Evolutionary conservation across 1,139 yeast genomes (phyloP).

Genomic region (Geotrichum histeridarum): DNA sequence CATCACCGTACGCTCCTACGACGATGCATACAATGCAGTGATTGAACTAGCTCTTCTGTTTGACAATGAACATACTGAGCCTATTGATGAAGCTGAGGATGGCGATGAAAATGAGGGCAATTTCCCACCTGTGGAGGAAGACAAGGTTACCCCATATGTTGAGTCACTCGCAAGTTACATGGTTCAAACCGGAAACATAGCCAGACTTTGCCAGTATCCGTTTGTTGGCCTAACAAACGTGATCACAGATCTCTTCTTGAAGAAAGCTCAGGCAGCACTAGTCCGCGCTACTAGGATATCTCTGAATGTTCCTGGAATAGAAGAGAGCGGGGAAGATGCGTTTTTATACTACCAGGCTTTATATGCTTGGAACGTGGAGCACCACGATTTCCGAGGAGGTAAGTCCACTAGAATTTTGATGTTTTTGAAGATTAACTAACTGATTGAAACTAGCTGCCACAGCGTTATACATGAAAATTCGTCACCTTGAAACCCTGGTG

Average conservation of each 20-base stretch:
- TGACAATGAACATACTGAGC: background rate
- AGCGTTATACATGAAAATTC: constrained; percentile 26
- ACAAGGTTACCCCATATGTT: constrained; percentile 15
- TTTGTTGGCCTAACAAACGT: constrained; percentile 32
- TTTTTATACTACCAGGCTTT: constrained; percentile 29
- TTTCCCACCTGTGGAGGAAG: background rate
- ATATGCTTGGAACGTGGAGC: constrained; percentile 35
- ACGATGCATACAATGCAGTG: constrained; percentile 34
- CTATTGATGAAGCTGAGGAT: constrained; percentile 15
- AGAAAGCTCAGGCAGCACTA: constrained; percentile 4
- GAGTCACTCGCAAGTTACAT: constrained; percentile 25
- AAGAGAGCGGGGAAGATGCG: constrained; percentile 1
- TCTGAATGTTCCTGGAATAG: background rate
- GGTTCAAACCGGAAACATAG: constrained; percentile 27
- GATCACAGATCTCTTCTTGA: constrained; percentile 26
- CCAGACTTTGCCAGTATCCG: constrained; percentile 30
- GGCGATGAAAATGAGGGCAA: background rate
- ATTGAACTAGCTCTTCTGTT: constrained; percentile 24
- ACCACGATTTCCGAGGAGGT: constrained; percentile 33
- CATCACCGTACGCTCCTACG: constrained; percentile 25
- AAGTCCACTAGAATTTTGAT: constrained; percentile 12
- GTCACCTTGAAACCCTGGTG: constrained; percentile 19
- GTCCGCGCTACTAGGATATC: background rate
- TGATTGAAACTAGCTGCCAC: constrained; percentile 23
- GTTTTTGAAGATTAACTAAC: constrained; percentile 15